phyloP scores from a whole-genome alignment of 78 protist species.

The Dictyostelium firmibasis region DNA sequence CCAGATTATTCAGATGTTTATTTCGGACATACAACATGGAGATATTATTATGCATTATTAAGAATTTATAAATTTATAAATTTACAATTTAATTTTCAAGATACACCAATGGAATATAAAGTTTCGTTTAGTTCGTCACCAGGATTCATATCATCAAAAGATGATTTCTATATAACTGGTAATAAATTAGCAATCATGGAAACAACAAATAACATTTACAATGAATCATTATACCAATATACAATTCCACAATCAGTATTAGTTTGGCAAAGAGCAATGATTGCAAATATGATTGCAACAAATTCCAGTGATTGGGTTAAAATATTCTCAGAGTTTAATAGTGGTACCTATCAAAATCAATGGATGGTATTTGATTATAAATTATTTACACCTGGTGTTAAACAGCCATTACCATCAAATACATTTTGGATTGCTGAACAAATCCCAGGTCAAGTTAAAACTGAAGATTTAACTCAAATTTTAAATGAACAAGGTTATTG shows the following conservation, averaged over 20 bases:
- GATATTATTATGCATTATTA: slow-evolving; percentile 48
- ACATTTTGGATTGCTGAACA: slow-evolving; percentile 89
- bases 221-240: slow-evolving; percentile 42
- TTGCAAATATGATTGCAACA: slow-evolving; percentile 66
- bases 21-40: slow-evolving; percentile 47
- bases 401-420: slow-evolving; percentile 23
- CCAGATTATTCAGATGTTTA: slow-evolving; percentile 23
- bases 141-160: slow-evolving; percentile 26
- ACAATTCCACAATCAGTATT: slow-evolving; percentile 73
- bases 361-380: slow-evolving; percentile 88
- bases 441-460: slow-evolving; percentile 86
- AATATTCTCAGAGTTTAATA: slow-evolving; percentile 52
- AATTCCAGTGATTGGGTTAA: slow-evolving; percentile 75
- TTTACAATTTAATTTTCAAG: neutral
- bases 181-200: slow-evolving; percentile 48
- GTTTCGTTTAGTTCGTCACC: slow-evolving; percentile 1
- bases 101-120: neutral
- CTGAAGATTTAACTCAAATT: slow-evolving; percentile 60
- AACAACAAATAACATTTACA: slow-evolving; percentile 74
- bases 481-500: slow-evolving; percentile 76
- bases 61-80: slow-evolving; percentile 16
- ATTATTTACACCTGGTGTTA: slow-evolving; percentile 65
- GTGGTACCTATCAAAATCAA: slow-evolving; percentile 90
- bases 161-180: slow-evolving; percentile 42
- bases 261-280: slow-evolving; percentile 82